Conservation (phyloP, 805 yeast genomes). For the Vanderwaltozyma yarrowii region DNA sequence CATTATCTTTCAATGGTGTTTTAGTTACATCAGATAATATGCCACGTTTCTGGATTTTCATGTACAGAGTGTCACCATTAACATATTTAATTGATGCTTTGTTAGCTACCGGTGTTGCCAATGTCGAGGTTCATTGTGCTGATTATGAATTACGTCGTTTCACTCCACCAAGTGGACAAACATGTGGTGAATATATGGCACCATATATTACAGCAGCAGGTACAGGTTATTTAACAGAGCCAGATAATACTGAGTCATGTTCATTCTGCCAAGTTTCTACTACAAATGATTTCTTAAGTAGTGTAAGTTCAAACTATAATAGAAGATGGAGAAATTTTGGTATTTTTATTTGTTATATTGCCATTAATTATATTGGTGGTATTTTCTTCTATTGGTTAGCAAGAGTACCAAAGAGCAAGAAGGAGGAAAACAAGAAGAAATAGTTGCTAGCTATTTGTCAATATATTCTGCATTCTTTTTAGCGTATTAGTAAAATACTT, state of each 20-base stretch:
- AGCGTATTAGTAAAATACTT: too few species aligned
- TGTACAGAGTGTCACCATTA: conserved; percentile 69
- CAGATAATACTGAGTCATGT: conserved; percentile 43
- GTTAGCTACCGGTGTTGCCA: conserved; percentile 47
- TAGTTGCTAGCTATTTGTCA: too few species aligned
- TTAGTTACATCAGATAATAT: conserved; percentile 45
- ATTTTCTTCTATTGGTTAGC: conserved; percentile 47
- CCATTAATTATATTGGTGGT: conserved; percentile 33
- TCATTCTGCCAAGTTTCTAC: conserved; percentile 42
- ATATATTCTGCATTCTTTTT: too few species aligned
- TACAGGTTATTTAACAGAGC: conserved; percentile 41
- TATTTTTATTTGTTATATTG: conserved; percentile 43
- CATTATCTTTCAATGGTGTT: conserved; percentile 71
- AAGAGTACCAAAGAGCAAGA: conserved; percentile 57
- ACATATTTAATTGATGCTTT: conserved; percentile 54
- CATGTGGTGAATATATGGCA: conserved; percentile 49
- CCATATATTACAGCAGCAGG: conserved; percentile 27
- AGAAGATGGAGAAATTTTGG: conserved; percentile 55
- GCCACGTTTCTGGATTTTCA: conserved; percentile 75
- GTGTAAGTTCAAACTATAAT: conserved; percentile 31
- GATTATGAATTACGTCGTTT: conserved; percentile 38
- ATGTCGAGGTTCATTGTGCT: conserved; percentile 39
- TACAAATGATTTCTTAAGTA: conserved; percentile 49
- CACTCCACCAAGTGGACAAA: conserved; percentile 43
- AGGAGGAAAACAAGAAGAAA: not conserved